Percentiles rank a stretch among this genome's conserved stretches.
These are phyloP conservation scores for Ceratobasidium sp. DNA, from an alignment of 1,284 basidiomycete genomes.

Conservation along the genomic window DNA sequence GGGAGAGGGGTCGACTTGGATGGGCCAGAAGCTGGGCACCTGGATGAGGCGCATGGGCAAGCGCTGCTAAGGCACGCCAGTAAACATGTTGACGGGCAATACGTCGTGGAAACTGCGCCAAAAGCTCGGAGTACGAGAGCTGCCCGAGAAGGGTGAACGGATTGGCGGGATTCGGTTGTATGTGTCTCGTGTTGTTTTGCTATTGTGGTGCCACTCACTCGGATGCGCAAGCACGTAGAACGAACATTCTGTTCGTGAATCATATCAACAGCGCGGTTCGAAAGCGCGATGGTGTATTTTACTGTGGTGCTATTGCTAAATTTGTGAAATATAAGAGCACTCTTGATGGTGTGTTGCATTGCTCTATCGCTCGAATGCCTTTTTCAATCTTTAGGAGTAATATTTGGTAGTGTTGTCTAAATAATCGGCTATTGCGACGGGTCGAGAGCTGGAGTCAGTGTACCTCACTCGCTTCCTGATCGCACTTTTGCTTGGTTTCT, in stretches of 20 bases:
- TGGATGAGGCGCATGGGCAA: conserved; percentile 51
- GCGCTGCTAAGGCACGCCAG: conserved; percentile 29
- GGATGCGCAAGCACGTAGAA: not conserved
- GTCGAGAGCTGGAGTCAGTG: not conserved
- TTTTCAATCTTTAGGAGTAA: not conserved
- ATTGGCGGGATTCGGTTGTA: conserved; percentile 8
- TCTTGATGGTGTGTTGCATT: not conserved
- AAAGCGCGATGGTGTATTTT: conserved; percentile 17
- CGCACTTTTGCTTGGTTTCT: not conserved
- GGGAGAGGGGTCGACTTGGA: conserved; percentile 53
- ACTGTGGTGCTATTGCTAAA: not conserved
- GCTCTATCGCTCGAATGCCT: not conserved
- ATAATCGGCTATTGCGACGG: not conserved
- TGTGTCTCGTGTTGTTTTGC: conserved; percentile 1
- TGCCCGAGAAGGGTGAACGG: conserved; percentile 9
- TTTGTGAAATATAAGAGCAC: too few species aligned
- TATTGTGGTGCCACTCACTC: not conserved
- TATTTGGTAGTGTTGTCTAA: not conserved
- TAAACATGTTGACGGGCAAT: conserved; percentile 35
- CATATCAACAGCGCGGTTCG: conserved; percentile 1
- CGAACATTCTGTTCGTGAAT: conserved; percentile 8
- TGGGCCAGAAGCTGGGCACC: conserved; percentile 45
- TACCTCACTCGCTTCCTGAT: not conserved
- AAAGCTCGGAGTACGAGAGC: conserved; percentile 8
- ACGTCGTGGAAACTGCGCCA: conserved; percentile 31